phyloP scores from a whole-genome alignment of 805 yeast genomes.

The Hanseniaspora hatyaiensis region DNA sequence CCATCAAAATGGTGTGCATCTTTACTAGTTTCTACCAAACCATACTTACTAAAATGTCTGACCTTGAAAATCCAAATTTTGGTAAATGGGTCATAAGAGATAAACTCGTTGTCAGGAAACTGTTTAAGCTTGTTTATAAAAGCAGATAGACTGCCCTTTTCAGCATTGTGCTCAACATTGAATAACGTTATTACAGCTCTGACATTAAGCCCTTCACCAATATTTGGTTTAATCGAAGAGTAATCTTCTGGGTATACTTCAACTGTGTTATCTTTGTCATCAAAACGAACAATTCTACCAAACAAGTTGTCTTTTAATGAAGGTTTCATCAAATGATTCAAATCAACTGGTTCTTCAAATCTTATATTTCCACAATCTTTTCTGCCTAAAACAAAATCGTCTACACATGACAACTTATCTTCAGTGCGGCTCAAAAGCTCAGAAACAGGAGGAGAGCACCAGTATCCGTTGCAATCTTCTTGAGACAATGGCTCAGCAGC shows the following conservation, averaged over 20 bases:
- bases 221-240: constrained; percentile 38
- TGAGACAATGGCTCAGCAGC: constrained; percentile 1
- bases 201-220: constrained; percentile 61
- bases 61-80: constrained; percentile 74
- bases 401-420: constrained; percentile 42
- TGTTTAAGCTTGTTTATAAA: constrained; percentile 42
- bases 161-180: constrained; percentile 40
- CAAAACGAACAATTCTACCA: constrained; percentile 38
- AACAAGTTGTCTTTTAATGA: constrained; percentile 30
- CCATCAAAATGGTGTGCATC: constrained; percentile 5
- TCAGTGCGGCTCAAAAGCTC: constrained; percentile 36
- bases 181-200: constrained; percentile 66
- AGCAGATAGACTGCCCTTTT: constrained; percentile 27
- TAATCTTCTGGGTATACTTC: constrained; percentile 50
- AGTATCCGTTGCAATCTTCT: constrained; percentile 37
- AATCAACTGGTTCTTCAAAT: constrained; percentile 57
- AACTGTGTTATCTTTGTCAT: constrained; percentile 35
- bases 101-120: constrained; percentile 60
- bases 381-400: constrained; percentile 59
- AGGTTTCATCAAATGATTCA: constrained; percentile 38
- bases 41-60: constrained; percentile 92
- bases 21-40: constrained; percentile 54
- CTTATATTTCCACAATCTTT: constrained; percentile 56
- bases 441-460: constrained; percentile 58
- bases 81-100: constrained; percentile 64